Percentiles rank a stretch among this genome's conserved stretches.
These are phyloP conservation scores for Xylaria telfairii DNA, from an alignment of 495 filamentous ascomycete genomes.

Conservation along the genomic window DNA sequence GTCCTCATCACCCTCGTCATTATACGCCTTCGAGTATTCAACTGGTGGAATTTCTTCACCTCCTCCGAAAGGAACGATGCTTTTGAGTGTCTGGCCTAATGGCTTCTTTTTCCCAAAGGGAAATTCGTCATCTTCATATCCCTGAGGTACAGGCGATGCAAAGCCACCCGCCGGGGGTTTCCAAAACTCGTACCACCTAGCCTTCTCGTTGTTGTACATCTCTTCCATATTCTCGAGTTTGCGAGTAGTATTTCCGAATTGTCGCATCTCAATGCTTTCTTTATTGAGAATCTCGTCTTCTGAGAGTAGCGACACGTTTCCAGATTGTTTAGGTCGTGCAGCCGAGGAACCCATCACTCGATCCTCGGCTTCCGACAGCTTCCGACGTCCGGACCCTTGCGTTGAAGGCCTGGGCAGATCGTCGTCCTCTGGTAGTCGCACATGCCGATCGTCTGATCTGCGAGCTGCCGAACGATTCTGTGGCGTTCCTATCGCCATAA, in stretches of 20 bases:
- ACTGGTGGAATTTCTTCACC: conserved; percentile 44
- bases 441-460: conserved; percentile 37
- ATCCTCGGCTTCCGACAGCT: conserved; percentile 29
- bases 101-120: conserved; percentile 52
- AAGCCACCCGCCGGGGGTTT: conserved; percentile 59
- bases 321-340: conserved; percentile 38
- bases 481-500: conserved; percentile 47
- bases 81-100: conserved; percentile 51
- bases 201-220: conserved; percentile 49
- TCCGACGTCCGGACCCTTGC: conserved; percentile 28
- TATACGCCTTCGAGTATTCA: conserved; percentile 75
- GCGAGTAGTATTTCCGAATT: conserved; percentile 52
- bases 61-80: conserved; percentile 46
- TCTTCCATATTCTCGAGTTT: conserved; percentile 50
- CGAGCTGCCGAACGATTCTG: conserved; percentile 30
- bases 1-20: conserved; percentile 66
- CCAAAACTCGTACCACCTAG: conserved; percentile 61
- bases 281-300: conserved; percentile 43
- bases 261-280: conserved; percentile 37
- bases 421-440: conserved; percentile 33
- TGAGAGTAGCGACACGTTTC: conserved; percentile 42
- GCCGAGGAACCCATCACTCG: conserved; percentile 37
- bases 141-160: conserved; percentile 59
- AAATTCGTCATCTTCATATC: conserved; percentile 48
- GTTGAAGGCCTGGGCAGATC: conserved; percentile 40